phyloP scores from a whole-genome alignment of 441 rosid genomes.

The Arabidopsis hybrid region DNA sequence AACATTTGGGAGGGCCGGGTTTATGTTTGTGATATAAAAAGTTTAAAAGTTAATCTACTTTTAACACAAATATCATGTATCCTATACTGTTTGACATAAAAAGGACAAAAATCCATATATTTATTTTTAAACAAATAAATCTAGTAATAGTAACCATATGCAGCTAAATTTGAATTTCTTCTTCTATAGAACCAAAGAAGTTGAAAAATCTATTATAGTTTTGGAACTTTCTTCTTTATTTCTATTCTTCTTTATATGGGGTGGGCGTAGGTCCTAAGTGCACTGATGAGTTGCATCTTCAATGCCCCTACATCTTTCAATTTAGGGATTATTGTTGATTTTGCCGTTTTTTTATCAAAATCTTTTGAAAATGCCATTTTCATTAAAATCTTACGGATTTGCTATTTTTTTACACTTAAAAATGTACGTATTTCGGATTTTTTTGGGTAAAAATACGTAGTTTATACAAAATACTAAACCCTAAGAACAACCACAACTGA shows the following conservation, averaged over 20 bases:
- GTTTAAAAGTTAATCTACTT: slow-evolving; percentile 29
- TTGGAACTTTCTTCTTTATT: neutral
- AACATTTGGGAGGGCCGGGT: slow-evolving; percentile 6
- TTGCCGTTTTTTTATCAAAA: no score
- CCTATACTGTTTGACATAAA: neutral
- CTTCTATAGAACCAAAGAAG: neutral
- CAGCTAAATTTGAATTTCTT: neutral
- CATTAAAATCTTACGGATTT: no score
- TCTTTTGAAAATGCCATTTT: no score
- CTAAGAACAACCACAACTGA: no score
- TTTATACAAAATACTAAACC: no score
- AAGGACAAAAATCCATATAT: neutral
- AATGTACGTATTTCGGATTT: no score
- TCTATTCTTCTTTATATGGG: neutral
- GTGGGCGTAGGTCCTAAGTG: slow-evolving; percentile 26
- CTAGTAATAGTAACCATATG: slow-evolving; percentile 1
- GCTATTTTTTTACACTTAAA: no score
- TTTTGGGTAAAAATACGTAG: no score
- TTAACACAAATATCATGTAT: slow-evolving; percentile 2
- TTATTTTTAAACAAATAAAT: neutral
- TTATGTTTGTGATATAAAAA: slow-evolving; percentile 16
- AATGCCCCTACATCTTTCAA: slow-evolving; percentile 6
- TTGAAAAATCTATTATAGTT: neutral
- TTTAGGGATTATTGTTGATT: no score
- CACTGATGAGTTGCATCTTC: slow-evolving; percentile 28